Conservation (phyloP, 2,329 filamentous ascomycete genomes). For the Cryphonectria nitschkei region DNA sequence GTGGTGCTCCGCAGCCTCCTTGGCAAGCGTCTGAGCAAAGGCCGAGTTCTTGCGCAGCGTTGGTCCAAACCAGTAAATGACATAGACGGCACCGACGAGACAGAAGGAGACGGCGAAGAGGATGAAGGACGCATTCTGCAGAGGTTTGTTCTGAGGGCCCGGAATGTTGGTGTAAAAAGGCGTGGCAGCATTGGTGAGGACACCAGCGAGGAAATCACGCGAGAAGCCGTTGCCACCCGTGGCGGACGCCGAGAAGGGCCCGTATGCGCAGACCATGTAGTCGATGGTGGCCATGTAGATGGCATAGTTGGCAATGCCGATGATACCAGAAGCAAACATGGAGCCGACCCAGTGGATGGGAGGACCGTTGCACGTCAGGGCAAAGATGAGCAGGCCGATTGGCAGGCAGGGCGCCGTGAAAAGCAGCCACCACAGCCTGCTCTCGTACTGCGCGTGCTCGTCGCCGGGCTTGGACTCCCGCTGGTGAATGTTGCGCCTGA, state of each 20-base stretch:
- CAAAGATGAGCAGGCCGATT: constrained; percentile 72
- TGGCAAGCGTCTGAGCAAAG: constrained; percentile 66
- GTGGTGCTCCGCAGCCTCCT: constrained; percentile 30
- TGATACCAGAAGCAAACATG: constrained; percentile 65
- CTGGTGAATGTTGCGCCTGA: constrained; percentile 56
- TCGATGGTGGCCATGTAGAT: constrained; percentile 79
- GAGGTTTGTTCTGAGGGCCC: constrained; percentile 42
- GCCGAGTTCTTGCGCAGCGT: constrained; percentile 61
- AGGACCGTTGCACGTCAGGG: constrained; percentile 68
- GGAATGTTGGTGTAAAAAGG: constrained; percentile 66
- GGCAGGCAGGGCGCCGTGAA: constrained; percentile 64
- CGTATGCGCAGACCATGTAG: constrained; percentile 77
- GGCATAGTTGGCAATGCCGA: constrained; percentile 70
- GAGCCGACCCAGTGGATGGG: constrained; percentile 69
- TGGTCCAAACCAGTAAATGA: constrained; percentile 69
- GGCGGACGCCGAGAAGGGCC: constrained; percentile 72
- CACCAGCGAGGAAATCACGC: constrained; percentile 73
- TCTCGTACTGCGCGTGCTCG: constrained; percentile 70
- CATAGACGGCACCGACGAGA: constrained; percentile 65
- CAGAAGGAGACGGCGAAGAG: constrained; percentile 64
- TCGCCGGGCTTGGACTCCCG: constrained; percentile 54
- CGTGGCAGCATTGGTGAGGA: constrained; percentile 69
- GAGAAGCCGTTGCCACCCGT: constrained; percentile 78
- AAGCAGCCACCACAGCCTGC: constrained; percentile 66
- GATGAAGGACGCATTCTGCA: constrained; percentile 60